A percentile compares a stretch with the other conserved stretches of the same genome.
These are phyloP conservation scores for Erysimum cheiri DNA, from an alignment of 441 rosid species.

Conservation along the genomic window DNA sequence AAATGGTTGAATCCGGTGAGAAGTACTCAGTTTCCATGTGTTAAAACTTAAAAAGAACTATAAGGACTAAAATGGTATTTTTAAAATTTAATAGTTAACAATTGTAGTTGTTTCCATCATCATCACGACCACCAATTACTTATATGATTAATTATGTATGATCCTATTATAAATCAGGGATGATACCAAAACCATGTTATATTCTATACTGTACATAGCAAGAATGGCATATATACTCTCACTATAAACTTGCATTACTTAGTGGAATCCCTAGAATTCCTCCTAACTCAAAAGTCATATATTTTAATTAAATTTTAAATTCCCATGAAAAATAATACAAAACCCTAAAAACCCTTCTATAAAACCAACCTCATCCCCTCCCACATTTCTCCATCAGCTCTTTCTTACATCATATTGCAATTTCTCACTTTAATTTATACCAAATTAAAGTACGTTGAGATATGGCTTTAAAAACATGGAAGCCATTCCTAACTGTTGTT, in stretches of 20 bases:
- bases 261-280: slow-evolving; percentile 72
- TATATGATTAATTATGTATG: slow-evolving; percentile 29
- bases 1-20: neutral
- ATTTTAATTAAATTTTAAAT: slow-evolving; percentile 27
- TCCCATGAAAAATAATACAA: slow-evolving; percentile 3
- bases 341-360: slow-evolving; percentile 38
- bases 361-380: slow-evolving; percentile 42
- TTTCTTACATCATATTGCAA: slow-evolving; percentile 34
- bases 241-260: slow-evolving; percentile 42
- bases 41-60: neutral
- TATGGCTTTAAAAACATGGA: slow-evolving; percentile 40
- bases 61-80: slow-evolving; percentile 9
- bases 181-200: slow-evolving; percentile 15
- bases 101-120: slow-evolving; percentile 42
- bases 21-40: slow-evolving; percentile 26
- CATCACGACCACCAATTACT: slow-evolving; percentile 35
- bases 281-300: slow-evolving; percentile 38
- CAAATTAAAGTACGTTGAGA: slow-evolving; percentile 5
- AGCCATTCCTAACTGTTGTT: slow-evolving; percentile 57
- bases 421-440: slow-evolving; percentile 1
- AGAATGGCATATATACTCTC: slow-evolving; percentile 38
- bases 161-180: slow-evolving; percentile 19
- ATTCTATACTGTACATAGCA: slow-evolving; percentile 6
- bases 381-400: slow-evolving; percentile 42
- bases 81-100: slow-evolving; percentile 25